Evolutionary conservation across 257 asterid species (phyloP).

Genomic region (Plantago ovata): DNA sequence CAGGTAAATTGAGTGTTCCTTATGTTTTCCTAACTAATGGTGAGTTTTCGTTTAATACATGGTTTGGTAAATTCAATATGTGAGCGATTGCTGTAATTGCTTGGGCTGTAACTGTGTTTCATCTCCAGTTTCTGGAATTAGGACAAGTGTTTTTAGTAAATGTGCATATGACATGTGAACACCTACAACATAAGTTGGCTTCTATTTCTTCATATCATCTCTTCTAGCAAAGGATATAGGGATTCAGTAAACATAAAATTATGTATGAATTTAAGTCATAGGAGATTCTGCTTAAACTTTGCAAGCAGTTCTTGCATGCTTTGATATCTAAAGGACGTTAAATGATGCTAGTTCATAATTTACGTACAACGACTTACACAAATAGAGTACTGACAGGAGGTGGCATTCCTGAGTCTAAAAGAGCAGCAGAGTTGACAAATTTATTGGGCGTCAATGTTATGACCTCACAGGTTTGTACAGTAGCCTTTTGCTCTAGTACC

Average conservation of each 20-base stretch:
- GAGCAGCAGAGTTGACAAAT: conserved; percentile 69
- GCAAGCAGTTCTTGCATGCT: conserved; percentile 10
- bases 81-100: not conserved
- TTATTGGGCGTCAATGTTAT: conserved; percentile 51
- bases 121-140: not conserved
- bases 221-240: not conserved
- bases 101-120: not conserved
- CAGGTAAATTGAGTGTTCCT: conserved; percentile 73
- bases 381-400: conserved; percentile 57
- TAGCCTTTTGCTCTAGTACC: not conserved
- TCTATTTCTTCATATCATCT: too few relatives aligned
- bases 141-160: not conserved
- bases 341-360: conserved; percentile 12
- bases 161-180: too few relatives aligned
- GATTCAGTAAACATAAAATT: conserved; percentile 8
- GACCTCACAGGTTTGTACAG: conserved; percentile 59
- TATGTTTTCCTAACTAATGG: conserved; percentile 91
- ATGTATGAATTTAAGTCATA: conserved; percentile 1
- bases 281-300: not conserved
- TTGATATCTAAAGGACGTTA: conserved; percentile 19
- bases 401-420: conserved; percentile 80
- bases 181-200: too few relatives aligned
- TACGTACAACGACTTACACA: conserved; percentile 12
- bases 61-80: not conserved
- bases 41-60: conserved; percentile 29